phyloP scores from a whole-genome alignment of 129 eudicot species.

The Centella asiatica region DNA sequence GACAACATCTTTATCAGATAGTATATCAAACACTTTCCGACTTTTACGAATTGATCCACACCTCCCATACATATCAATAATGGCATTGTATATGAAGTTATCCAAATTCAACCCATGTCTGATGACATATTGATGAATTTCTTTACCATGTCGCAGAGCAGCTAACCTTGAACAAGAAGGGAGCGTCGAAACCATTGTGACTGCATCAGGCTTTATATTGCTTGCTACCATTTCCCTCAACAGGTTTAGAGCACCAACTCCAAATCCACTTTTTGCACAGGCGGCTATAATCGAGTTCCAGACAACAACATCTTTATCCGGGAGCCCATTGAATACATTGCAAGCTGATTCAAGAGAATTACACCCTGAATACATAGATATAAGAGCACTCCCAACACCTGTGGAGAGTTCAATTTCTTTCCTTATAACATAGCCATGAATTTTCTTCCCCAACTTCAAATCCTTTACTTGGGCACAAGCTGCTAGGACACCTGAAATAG shows the following conservation, averaged over 20 bases:
- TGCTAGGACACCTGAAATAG: slow-evolving; percentile 33
- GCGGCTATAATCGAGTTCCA: slow-evolving; percentile 45
- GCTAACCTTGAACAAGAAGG: slow-evolving; percentile 29
- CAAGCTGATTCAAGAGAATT: slow-evolving; percentile 21
- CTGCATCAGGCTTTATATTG: slow-evolving; percentile 28
- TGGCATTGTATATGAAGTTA: slow-evolving; percentile 12
- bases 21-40: slow-evolving; percentile 5
- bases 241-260: slow-evolving; percentile 38
- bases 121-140: slow-evolving; percentile 12
- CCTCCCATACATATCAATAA: slow-evolving; percentile 16
- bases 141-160: slow-evolving; percentile 12
- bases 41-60: slow-evolving; percentile 9
- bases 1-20: slow-evolving; percentile 5
- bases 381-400: slow-evolving; percentile 46
- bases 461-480: slow-evolving; percentile 33
- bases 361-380: slow-evolving; percentile 42
- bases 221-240: slow-evolving; percentile 27
- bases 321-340: slow-evolving; percentile 27
- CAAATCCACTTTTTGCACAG: slow-evolving; percentile 33
- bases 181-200: slow-evolving; percentile 35
- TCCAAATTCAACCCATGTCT: slow-evolving; percentile 1
- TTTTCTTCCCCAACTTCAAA: slow-evolving; percentile 30
- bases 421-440: slow-evolving; percentile 29
- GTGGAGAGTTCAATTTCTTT: slow-evolving; percentile 28
- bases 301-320: slow-evolving; percentile 29